Evolutionary conservation across 352 stramenopile species (phyloP), one percentile per base, ranked within the genome.

Genomic region (Pythium oligandrum): DNA sequence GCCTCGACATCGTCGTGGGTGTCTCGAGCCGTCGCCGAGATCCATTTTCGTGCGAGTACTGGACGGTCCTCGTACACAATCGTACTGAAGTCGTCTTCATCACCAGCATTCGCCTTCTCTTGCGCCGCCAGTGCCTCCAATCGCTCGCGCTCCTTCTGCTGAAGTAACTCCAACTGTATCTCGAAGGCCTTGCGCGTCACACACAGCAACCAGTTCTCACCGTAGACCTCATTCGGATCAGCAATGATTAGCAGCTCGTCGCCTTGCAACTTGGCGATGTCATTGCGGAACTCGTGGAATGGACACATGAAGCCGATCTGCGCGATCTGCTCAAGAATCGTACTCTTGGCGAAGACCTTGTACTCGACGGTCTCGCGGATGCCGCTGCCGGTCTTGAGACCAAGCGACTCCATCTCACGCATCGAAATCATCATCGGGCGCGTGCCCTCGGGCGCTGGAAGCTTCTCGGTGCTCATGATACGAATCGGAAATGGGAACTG

Each of bases 401-500:
- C 76, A 39, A 88, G 66, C 47, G 73, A 83, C 56, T 93, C 82
- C 82, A 93, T 93, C 65, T 93, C 80, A 6, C 80, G 73, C 82
- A 90, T 90, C 2, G 79, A 89, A 53, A 93, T 88, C 79, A 93
- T 88, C 73, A 93, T 79, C 30, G 82, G 73, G 34, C 76, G 73
- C 36, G 78, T 86, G 64, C 82, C 79, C 48, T 86, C 74, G 11
- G 79, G 82, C 40, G 79, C 65, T 6, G 68, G 61, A 37, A 81
- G 62, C 56, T 78, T 71, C 53, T 70, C 56, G 0, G 31, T 54
- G 26, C 46, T 57, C 30, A 26, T 26, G 17, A 26, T 26, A 26
- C 17, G 17, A 26, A 26, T 26, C 17, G 17, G 17, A 26, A 26
- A 26, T 26, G 17, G 17, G 17, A 26, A 26, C 17, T 26, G 17